phyloP scores from a whole-genome alignment of 2,329 filamentous ascomycete genomes.

The Pezicula carpinea region DNA sequence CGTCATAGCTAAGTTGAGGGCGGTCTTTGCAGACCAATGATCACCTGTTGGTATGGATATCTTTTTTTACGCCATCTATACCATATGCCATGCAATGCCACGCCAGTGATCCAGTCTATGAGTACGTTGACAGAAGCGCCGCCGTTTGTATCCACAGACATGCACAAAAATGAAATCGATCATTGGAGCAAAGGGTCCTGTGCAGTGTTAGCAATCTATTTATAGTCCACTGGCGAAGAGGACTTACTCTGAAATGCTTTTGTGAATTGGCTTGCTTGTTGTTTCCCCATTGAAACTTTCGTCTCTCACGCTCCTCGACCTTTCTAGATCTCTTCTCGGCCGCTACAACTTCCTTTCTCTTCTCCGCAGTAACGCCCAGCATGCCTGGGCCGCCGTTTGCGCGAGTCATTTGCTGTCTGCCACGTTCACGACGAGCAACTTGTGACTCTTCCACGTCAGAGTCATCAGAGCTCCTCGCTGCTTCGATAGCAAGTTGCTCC shows the following conservation, averaged over 20 bases:
- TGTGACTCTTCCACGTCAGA: slow-evolving; percentile 34
- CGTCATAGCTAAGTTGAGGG: no score
- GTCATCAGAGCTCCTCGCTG: slow-evolving; percentile 41
- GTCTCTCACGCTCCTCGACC: slow-evolving; percentile 55
- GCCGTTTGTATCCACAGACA: not conserved
- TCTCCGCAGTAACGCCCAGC: slow-evolving; percentile 69
- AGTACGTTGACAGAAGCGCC: not conserved
- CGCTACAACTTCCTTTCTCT: slow-evolving; percentile 63
- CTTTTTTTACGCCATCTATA: no score
- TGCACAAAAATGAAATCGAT: slow-evolving; percentile 11
- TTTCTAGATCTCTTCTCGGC: slow-evolving; percentile 67
- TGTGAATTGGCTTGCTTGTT: slow-evolving; percentile 65
- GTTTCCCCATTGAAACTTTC: slow-evolving; percentile 63
- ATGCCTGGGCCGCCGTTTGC: slow-evolving; percentile 73
- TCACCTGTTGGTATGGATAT: no score
- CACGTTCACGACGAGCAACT: slow-evolving; percentile 35
- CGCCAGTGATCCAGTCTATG: not conserved
- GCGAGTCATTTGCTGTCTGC: slow-evolving; percentile 57
- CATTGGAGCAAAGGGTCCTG: slow-evolving; percentile 31
- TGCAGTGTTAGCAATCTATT: slow-evolving; percentile 15
- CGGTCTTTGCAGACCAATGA: no score
- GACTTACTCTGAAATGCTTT: slow-evolving; percentile 62
- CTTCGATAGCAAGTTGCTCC: slow-evolving; percentile 60
- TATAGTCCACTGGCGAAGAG: not conserved
- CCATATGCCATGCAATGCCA: not conserved